Evolutionary conservation across 305 asterid genomes (phyloP).

Genomic region (Withania somnifera): DNA sequence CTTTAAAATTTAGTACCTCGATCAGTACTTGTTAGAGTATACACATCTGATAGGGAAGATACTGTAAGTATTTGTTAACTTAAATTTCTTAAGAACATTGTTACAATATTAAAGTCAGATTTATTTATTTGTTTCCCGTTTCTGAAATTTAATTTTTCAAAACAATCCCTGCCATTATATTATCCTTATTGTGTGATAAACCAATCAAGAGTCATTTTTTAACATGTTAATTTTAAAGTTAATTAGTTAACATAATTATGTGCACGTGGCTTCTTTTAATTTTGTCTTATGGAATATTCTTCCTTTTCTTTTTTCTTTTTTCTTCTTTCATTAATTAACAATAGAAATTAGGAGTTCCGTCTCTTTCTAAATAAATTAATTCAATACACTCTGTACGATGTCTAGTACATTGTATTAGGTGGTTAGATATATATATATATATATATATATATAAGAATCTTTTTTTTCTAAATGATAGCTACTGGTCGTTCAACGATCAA

Average conservation of each 20-base stretch:
- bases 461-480: no score
- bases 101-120: no score
- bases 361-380: background rate
- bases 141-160: no score
- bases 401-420: no score
- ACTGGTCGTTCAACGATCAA: background rate
- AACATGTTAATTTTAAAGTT: background rate
- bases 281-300: background rate
- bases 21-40: no score
- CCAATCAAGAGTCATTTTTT: background rate
- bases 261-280: background rate
- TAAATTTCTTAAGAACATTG: no score
- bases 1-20: no score
- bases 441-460: no score
- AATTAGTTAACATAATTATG: background rate
- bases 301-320: background rate
- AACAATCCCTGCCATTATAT: background rate
- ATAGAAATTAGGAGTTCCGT: background rate
- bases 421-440: no score
- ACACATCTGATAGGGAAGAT: no score
- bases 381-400: background rate
- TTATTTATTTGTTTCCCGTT: no score
- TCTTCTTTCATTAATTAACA: background rate
- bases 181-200: background rate
- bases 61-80: no score